phyloP scores from a whole-genome alignment of 495 filamentous ascomycete genomes.

The Haplographium delicatum region DNA sequence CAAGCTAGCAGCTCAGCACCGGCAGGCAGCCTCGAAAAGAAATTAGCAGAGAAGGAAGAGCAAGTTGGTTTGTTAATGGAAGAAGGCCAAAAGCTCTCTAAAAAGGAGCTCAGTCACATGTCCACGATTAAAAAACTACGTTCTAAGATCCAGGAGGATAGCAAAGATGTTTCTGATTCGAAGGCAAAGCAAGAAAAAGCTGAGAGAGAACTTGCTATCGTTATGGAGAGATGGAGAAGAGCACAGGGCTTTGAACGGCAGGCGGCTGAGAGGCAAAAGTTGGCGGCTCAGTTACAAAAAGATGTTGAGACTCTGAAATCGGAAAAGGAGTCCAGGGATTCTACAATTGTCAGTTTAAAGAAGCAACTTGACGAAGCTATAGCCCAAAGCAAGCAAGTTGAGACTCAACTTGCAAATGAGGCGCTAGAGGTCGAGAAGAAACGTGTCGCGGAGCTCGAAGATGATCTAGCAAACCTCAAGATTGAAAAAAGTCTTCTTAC shows the following conservation, averaged over 20 bases:
- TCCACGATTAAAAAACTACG: slow-evolving; percentile 81
- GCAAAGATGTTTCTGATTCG: slow-evolving; percentile 57
- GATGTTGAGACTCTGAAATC: slow-evolving; percentile 62
- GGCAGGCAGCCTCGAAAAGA: slow-evolving; percentile 63
- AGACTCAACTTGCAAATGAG: slow-evolving; percentile 61
- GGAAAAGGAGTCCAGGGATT: slow-evolving; percentile 62
- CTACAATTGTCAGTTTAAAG: slow-evolving; percentile 63
- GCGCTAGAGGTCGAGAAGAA: slow-evolving; percentile 65
- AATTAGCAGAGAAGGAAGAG: slow-evolving; percentile 82
- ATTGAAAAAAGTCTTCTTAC: slow-evolving; percentile 72
- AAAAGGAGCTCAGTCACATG: slow-evolving; percentile 76
- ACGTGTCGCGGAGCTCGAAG: slow-evolving; percentile 61
- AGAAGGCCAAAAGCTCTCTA: slow-evolving; percentile 86
- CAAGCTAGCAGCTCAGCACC: slow-evolving; percentile 55
- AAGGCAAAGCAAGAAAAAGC: slow-evolving; percentile 63
- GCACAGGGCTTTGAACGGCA: slow-evolving; percentile 63
- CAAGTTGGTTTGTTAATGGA: slow-evolving; percentile 84
- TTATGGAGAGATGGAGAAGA: slow-evolving; percentile 55
- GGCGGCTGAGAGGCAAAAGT: slow-evolving; percentile 57
- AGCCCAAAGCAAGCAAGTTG: slow-evolving; percentile 60
- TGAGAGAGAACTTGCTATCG: slow-evolving; percentile 53
- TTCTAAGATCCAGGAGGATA: slow-evolving; percentile 50
- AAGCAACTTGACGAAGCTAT: slow-evolving; percentile 63
- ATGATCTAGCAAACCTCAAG: slow-evolving; percentile 62
- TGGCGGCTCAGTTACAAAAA: slow-evolving; percentile 60